These are phyloP conservation scores for Pelargonium myrrhifolium DNA, from an alignment of 441 rosid species.

Conservation along the genomic window DNA sequence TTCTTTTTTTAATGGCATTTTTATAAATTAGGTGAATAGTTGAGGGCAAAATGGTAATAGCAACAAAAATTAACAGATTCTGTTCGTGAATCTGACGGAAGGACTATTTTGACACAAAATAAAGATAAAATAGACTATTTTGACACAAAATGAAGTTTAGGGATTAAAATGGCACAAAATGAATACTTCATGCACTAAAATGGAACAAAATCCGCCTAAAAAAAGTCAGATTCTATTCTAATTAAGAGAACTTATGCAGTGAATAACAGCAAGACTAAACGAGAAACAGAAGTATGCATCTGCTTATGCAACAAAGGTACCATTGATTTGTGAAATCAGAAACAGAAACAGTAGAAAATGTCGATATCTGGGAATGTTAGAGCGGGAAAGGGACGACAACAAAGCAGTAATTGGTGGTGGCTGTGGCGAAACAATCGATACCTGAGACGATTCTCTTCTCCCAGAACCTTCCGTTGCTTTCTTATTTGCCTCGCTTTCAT, in stretches of 20 bases:
- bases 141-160: too few species aligned
- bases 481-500: conserved; percentile 48
- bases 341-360: not conserved
- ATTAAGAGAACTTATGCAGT: not conserved
- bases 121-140: too few species aligned
- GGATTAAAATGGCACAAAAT: too few species aligned
- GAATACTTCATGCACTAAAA: too few species aligned
- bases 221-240: too few species aligned
- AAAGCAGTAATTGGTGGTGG: conserved; percentile 13
- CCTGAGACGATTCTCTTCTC: conserved; percentile 30
- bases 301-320: not conserved
- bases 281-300: not conserved
- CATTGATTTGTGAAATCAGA: not conserved
- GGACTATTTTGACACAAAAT: too few species aligned
- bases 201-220: too few species aligned
- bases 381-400: conserved; percentile 30
- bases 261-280: not conserved
- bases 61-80: too few species aligned
- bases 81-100: too few species aligned
- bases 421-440: conserved; percentile 14
- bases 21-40: too few species aligned
- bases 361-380: conserved; percentile 16
- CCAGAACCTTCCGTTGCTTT: conserved; percentile 39
- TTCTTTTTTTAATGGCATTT: too few species aligned
- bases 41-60: too few species aligned